Base-by-base conservation (phyloP, 73 alveolate species). In the Paramecium primaurelia region DNA sequence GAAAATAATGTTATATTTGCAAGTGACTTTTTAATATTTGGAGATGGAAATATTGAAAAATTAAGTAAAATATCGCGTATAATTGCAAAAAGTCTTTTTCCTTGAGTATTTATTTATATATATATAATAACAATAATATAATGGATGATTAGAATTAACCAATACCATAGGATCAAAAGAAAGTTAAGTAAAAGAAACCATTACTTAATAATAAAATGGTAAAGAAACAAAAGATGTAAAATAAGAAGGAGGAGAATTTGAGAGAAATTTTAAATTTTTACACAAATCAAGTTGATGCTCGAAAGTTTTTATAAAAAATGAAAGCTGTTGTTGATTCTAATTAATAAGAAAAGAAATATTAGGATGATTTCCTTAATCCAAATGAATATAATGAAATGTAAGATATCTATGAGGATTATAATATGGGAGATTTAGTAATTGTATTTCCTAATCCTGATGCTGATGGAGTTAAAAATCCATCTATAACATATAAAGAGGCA, bases 281-380 rank as follows among this genome's bases (percentile, higher is more conserved):
- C 30, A 80, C 75, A 6, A 80, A 80, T 80, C 16, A 80, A 25
- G 91, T 80, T 8, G 75, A 80, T 80, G 73, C 58, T 10, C 9
- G 58, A 36, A 80, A 80, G 30, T 80, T 80, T 47, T 64, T 80
- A 9, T 16, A 49, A 45, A 45, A 80, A 80, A 49, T 34, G 91
- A 80, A 45, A 12, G 91, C 91, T 32, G 73, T 25, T 25, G 91
- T 42, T 20, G 58, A 42, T 40, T 80, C 60, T 9, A 32, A 40
- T 40, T 22, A 80, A 18, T 18, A 25, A 26, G 91, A 80, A 11
- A 64, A 80, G 30, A 80, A 80, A 44, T 26, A 22, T 18, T 47
- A 80, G 49, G 91, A 80, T 80, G 91, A 80, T 26, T 80, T 80
- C 32, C 26, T 80, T n/a, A 80, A 80, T 80, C 91, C 91, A 26